A percentile compares a stretch with the other conserved stretches of the same genome.
Evolutionary conservation across 495 filamentous ascomycete species (phyloP).

Genomic region (Alectoria sarmentosa): DNA sequence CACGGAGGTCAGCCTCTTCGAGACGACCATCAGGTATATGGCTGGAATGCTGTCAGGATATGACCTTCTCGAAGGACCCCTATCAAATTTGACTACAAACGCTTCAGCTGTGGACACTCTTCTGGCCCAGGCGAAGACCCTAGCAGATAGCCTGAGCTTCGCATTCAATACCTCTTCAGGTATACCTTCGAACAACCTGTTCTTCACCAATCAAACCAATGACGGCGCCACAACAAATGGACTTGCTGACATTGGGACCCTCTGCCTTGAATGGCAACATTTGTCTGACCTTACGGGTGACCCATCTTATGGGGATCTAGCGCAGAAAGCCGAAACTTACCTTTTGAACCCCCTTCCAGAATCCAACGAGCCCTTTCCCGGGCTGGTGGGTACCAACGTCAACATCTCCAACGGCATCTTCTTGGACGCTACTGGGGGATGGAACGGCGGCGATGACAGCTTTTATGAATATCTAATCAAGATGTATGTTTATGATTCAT

Average conservation of each 20-base stretch:
- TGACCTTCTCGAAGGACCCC: slow-evolving; percentile 69
- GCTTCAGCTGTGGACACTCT: slow-evolving; percentile 45
- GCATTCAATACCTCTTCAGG: slow-evolving; percentile 73
- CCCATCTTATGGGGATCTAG: slow-evolving; percentile 52
- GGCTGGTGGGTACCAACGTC: slow-evolving; percentile 65
- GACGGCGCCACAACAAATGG: slow-evolving; percentile 52
- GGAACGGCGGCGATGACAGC: slow-evolving; percentile 74
- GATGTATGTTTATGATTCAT: slow-evolving; percentile 79
- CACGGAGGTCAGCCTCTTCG: slow-evolving; percentile 64
- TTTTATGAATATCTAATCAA: slow-evolving; percentile 95
- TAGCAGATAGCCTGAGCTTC: slow-evolving; percentile 68
- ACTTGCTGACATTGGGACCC: slow-evolving; percentile 62
- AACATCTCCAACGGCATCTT: slow-evolving; percentile 60
- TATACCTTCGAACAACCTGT: slow-evolving; percentile 66
- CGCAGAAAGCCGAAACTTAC: slow-evolving; percentile 64
- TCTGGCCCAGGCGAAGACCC: slow-evolving; percentile 56
- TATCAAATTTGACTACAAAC: slow-evolving; percentile 44
- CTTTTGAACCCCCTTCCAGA: slow-evolving; percentile 60
- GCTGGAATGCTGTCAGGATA: slow-evolving; percentile 76
- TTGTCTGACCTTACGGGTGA: slow-evolving; percentile 72
- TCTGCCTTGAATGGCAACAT: slow-evolving; percentile 81
- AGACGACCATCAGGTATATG: slow-evolving; percentile 86
- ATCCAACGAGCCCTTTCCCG: slow-evolving; percentile 64
- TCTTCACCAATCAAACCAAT: slow-evolving; percentile 46
- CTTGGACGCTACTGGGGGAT: slow-evolving; percentile 59